Percentiles rank a stretch among this genome's conserved stretches.
Conservation (phyloP, 2,329 filamentous ascomycete species). For the Helotiales sp. region DNA sequence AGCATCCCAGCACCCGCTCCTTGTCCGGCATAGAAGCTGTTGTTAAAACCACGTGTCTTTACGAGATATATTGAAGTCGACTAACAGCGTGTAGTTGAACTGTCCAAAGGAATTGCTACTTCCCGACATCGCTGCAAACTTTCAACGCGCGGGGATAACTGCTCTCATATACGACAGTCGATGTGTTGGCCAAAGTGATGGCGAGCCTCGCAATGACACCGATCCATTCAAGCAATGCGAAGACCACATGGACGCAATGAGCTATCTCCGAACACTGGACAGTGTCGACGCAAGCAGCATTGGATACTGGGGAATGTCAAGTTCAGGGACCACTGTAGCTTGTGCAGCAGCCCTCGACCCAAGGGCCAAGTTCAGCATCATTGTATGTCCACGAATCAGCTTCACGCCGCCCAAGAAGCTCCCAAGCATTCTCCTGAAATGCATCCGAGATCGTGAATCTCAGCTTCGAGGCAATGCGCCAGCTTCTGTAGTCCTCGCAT, state of each 20-base stretch:
- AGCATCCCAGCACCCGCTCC: no score
- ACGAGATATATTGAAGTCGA: background rate
- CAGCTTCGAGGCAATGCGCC: constrained; percentile 40
- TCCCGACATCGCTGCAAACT: constrained; percentile 15
- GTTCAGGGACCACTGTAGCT: constrained; percentile 39
- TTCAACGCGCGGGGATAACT: constrained; percentile 34
- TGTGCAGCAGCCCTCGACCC: constrained; percentile 40
- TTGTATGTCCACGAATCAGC: constrained; percentile 23
- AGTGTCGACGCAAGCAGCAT: constrained; percentile 37
- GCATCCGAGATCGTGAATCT: constrained; percentile 41
- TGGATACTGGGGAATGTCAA: constrained; percentile 39
- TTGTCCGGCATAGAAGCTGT: no score
- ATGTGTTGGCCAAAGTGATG: constrained; percentile 36
- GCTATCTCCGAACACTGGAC: constrained; percentile 32
- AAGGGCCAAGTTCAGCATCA: constrained; percentile 39
- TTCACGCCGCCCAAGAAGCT: background rate
- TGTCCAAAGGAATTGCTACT: constrained; percentile 20
- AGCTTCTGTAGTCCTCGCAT: constrained; percentile 30
- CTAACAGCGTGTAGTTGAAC: constrained; percentile 17
- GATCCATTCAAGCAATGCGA: constrained; percentile 33
- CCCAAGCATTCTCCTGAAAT: constrained; percentile 32
- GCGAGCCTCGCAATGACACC: constrained; percentile 35
- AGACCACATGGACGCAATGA: constrained; percentile 41
- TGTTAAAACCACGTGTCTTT: background rate
- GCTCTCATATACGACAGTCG: constrained; percentile 39